Evolutionary conservation across 768 basidiomycete genomes (phyloP).

Genomic region (Pleurotus giganteus): DNA sequence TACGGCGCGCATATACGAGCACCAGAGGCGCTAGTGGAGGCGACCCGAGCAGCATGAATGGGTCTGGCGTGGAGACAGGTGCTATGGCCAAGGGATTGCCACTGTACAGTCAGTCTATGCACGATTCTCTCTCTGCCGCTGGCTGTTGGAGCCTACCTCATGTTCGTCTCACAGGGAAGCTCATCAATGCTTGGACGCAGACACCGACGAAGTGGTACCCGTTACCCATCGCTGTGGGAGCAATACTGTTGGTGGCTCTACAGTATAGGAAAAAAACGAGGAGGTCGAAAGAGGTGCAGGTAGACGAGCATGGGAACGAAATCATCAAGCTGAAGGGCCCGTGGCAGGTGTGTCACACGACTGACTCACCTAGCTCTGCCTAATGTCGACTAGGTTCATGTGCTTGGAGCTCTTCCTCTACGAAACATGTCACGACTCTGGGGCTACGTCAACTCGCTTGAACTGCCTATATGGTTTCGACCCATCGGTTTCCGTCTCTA

Average conservation of each 20-base stretch:
- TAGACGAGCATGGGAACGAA: constrained; percentile 83
- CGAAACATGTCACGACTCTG: constrained; percentile 95
- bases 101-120: constrained; percentile 46
- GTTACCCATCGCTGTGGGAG: constrained; percentile 86
- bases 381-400: constrained; percentile 68
- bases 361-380: background rate
- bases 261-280: constrained; percentile 65
- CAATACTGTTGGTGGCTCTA: constrained; percentile 77
- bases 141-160: background rate
- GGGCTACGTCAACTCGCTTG: constrained; percentile 93
- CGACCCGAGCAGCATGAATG: constrained; percentile 19
- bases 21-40: constrained; percentile 16
- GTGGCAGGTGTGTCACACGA: constrained; percentile 70
- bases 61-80: constrained; percentile 16
- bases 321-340: constrained; percentile 82
- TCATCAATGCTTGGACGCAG: constrained; percentile 77
- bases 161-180: constrained; percentile 42
- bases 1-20: constrained; percentile 37
- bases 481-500: constrained; percentile 87
- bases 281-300: constrained; percentile 61
- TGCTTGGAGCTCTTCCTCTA: constrained; percentile 91
- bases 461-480: constrained; percentile 94
- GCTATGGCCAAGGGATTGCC: constrained; percentile 32
- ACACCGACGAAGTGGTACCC: constrained; percentile 97
- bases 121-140: constrained; percentile 8